A percentile compares a stretch with the other conserved stretches of the same genome.
Conservation (phyloP, 306 rosid genomes). For the Vigna hirtella region DNA sequence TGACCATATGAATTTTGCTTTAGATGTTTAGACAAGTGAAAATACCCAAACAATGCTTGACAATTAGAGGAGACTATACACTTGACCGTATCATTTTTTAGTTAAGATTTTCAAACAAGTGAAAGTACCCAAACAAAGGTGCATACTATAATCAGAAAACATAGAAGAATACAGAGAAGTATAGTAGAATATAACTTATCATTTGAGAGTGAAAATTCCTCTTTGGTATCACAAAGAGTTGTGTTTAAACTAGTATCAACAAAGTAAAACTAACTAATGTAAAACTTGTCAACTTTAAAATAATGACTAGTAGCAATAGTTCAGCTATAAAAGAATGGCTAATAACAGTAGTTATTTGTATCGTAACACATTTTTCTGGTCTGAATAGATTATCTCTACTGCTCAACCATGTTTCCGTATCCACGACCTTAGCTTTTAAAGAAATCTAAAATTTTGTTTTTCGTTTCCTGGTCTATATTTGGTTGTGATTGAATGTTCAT, state of each 20-base stretch:
- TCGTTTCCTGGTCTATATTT: not conserved
- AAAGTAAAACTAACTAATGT: no score
- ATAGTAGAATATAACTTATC: no score
- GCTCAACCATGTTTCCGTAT: not conserved
- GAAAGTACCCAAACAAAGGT: not conserved
- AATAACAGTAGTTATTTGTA: no score
- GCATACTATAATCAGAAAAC: not conserved
- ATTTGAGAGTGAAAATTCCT: no score
- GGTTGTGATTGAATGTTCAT: slow-evolving; percentile 28
- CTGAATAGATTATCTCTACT: slow-evolving; percentile 6
- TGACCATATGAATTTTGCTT: not conserved
- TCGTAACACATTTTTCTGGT: not conserved
- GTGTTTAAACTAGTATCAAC: no score
- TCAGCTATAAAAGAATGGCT: no score
- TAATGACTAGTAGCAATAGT: no score
- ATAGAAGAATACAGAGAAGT: no score
- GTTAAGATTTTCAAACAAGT: not conserved
- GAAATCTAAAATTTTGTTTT: not conserved
- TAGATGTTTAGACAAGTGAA: not conserved
- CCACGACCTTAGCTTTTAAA: slow-evolving; percentile 6
- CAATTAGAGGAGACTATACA: not conserved
- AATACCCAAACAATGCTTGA: not conserved
- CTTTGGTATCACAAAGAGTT: no score
- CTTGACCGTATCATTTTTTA: not conserved
- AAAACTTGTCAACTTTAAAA: no score